Evolutionary conservation across 1,284 basidiomycete genomes (phyloP).

Genomic region (Sanghuangporus baumii): DNA sequence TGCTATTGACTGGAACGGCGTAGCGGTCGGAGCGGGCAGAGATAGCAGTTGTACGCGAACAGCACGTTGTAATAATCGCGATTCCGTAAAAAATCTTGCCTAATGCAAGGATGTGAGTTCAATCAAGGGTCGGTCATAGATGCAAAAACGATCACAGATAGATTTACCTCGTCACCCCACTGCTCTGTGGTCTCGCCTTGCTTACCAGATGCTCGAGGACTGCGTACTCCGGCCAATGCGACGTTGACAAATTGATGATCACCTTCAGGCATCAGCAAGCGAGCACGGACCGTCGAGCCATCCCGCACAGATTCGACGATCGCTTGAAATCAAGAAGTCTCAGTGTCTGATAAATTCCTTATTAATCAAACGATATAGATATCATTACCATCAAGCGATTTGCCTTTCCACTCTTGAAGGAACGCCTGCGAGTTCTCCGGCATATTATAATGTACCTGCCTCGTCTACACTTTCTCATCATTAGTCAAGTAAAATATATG

Average conservation of each 20-base stretch:
- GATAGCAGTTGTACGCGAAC: constrained; percentile 88
- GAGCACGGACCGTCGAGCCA: constrained; percentile 85
- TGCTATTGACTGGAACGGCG: constrained; percentile 72
- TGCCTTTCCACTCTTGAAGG: constrained; percentile 87
- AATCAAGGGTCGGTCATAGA: neutral
- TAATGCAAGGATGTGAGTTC: constrained; percentile 33
- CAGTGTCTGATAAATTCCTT: neutral
- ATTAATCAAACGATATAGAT: neutral
- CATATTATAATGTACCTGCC: constrained; percentile 81
- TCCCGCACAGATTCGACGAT: constrained; percentile 94
- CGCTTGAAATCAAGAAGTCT: constrained; percentile 39
- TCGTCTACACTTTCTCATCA: constrained; percentile 43
- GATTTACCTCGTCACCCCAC: constrained; percentile 78
- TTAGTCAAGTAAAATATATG: constrained; percentile 16
- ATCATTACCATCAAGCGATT: constrained; percentile 74
- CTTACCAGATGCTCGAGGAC: constrained; percentile 66
- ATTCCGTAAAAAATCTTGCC: constrained; percentile 94
- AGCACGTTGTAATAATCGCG: constrained; percentile 82
- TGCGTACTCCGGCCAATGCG: constrained; percentile 81
- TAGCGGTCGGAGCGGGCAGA: constrained; percentile 75
- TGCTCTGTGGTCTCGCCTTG: constrained; percentile 75
- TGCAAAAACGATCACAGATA: constrained; percentile 11
- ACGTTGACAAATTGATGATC: constrained; percentile 87
- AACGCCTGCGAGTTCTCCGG: constrained; percentile 86
- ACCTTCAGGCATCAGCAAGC: constrained; percentile 82